Conservation (phyloP, 2,329 filamentous ascomycete species). For the Conoideocrella luteorostrata region DNA sequence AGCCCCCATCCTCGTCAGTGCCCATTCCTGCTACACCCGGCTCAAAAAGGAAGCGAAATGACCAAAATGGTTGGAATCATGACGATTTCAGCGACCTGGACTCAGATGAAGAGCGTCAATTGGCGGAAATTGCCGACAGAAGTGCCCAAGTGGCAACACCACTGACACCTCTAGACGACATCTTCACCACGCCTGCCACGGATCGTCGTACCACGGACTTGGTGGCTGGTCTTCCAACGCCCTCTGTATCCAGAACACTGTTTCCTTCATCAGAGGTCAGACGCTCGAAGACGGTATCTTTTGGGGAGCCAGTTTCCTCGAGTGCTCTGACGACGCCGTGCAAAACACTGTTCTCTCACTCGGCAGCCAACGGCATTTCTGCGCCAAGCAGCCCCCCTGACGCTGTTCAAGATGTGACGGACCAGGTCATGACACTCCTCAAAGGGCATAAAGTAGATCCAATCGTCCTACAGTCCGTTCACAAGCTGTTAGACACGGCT, state of each 20-base stretch:
- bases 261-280: slow-evolving; percentile 25
- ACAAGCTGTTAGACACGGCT: slow-evolving; percentile 44
- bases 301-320: slow-evolving; percentile 16
- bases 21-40: slow-evolving; percentile 5
- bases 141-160: slow-evolving; percentile 22
- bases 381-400: slow-evolving; percentile 14
- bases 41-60: slow-evolving; percentile 24
- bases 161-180: slow-evolving; percentile 5
- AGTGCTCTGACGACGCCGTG: not conserved
- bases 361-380: not conserved
- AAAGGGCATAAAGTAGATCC: slow-evolving; percentile 33
- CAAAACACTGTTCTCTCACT: not conserved
- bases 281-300: slow-evolving; percentile 26
- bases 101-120: slow-evolving; percentile 33
- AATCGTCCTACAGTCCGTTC: slow-evolving; percentile 30
- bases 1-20: not conserved
- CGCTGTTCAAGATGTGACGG: slow-evolving; percentile 29
- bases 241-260: slow-evolving; percentile 29
- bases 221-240: slow-evolving; percentile 23
- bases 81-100: slow-evolving; percentile 27
- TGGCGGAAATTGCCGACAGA: slow-evolving; percentile 28
- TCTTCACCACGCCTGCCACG: slow-evolving; percentile 21
- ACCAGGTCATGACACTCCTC: slow-evolving; percentile 45
- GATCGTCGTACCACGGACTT: slow-evolving; percentile 16
- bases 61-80: slow-evolving; percentile 18